Base-by-base conservation (phyloP, 2,329 filamentous ascomycete genomes). In the Colletotrichum sp. region DNA sequence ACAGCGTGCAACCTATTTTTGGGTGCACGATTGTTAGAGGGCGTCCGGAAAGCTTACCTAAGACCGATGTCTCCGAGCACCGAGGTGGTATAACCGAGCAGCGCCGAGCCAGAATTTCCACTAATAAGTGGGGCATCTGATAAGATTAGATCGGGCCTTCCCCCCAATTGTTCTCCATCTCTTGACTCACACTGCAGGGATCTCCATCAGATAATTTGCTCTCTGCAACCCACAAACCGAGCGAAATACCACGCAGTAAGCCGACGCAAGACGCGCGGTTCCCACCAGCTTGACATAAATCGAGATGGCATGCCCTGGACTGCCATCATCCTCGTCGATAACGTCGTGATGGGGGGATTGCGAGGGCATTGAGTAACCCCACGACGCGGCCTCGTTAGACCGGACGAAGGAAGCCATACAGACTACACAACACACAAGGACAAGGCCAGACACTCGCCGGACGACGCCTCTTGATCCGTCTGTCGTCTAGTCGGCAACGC, bases 61-160 rank as follows among this genome's bases (percentile, higher is more conserved):
- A 76, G 21, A 24, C 24, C 12, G 4, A 16, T n/a, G 24, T 15
- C n/a, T 39, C 74, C 74, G 74, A 76, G 74, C 49, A 12, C 74
- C 70, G 74, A 76, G 65, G 49, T 34, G 6, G 5, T 39, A 74
- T 26, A 49, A 26, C 74, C 74, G 74, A 76, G 28, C 13, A n/a
- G 10, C 3, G 36, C 74, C 74, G 71, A 76, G 70, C 15, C 5
- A 15, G 6, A 28, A 21, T 26, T 52, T 24, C 28, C 49, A 24
- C 15, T 8, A 8, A 5, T 3, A 32, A 49, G 18, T 76, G 74
- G 74, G 74, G 71, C 74, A 76, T 76, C 74, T 69, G 74, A 76
- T 76, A 76, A 76, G 74, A 76, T 76, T 76, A 76, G 70, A 76
- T 76, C 74, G 71, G 70, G 55, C 28, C 65, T 74, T 76, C 74